Evolutionary conservation across 208 protist genomes (phyloP).

Genomic region (Crithidia brevicula): DNA sequence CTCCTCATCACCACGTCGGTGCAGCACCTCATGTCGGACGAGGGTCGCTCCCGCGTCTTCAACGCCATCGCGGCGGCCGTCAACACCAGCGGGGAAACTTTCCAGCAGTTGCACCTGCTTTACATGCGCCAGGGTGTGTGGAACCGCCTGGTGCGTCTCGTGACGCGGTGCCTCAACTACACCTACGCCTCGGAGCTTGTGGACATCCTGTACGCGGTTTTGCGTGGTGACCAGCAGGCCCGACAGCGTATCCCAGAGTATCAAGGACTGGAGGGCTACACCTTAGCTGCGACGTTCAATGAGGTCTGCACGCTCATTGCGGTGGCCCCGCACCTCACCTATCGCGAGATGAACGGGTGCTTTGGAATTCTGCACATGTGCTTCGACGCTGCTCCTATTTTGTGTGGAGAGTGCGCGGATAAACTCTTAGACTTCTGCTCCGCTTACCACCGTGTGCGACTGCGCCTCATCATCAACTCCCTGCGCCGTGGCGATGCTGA

Average conservation of each 20-base stretch:
- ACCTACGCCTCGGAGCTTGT: slow-evolving; percentile 59
- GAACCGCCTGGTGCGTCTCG: slow-evolving; percentile 56
- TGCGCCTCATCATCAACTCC: slow-evolving; percentile 68
- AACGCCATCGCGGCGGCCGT: slow-evolving; percentile 55
- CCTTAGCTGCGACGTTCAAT: slow-evolving; percentile 52
- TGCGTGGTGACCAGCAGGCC: slow-evolving; percentile 37
- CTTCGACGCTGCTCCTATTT: slow-evolving; percentile 40
- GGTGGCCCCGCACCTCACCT: slow-evolving; percentile 50
- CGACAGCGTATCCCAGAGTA: slow-evolving; percentile 29
- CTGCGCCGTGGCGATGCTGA: slow-evolving; percentile 38
- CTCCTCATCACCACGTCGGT: slow-evolving; percentile 65
- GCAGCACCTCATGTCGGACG: slow-evolving; percentile 65
- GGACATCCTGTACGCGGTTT: slow-evolving; percentile 55
- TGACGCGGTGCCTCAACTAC: slow-evolving; percentile 65
- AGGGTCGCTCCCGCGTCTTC: slow-evolving; percentile 57
- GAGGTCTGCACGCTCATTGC: slow-evolving; percentile 67
- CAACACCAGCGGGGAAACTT: slow-evolving; percentile 35
- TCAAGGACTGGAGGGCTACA: slow-evolving; percentile 32
- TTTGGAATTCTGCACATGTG: slow-evolving; percentile 60
- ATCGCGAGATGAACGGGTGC: slow-evolving; percentile 49
- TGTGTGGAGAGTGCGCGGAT: slow-evolving; percentile 53
- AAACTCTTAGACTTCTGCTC: slow-evolving; percentile 74
- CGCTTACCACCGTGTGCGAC: slow-evolving; percentile 89
- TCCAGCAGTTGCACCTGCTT: slow-evolving; percentile 45
- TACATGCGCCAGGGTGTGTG: slow-evolving; percentile 62